phyloP scores from a whole-genome alignment of 2,329 filamentous ascomycete species.

The Apiospora sp. region DNA sequence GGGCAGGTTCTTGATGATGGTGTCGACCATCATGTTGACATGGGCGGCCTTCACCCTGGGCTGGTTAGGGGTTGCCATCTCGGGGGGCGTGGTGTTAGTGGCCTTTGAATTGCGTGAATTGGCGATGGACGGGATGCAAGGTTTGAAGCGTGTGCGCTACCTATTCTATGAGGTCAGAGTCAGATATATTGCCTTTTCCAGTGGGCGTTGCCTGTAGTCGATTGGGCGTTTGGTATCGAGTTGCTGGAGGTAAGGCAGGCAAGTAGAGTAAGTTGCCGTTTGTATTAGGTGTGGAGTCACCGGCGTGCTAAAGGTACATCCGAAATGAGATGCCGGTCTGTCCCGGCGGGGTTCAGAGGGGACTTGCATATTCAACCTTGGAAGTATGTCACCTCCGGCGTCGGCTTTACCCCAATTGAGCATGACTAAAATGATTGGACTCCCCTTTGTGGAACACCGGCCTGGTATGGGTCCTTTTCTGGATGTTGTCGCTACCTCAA shows the following conservation, averaged over 20 bases:
- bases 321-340: neutral
- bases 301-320: neutral
- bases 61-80: conserved; percentile 14
- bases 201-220: neutral
- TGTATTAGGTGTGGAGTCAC: neutral
- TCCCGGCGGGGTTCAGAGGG: neutral
- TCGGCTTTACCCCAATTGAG: neutral
- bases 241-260: neutral
- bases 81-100: neutral
- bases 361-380: neutral
- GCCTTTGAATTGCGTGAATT: neutral
- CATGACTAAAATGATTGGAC: neutral
- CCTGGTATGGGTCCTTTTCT: neutral
- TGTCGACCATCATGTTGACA: conserved; percentile 57
- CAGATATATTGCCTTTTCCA: neutral
- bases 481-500: neutral
- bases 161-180: neutral
- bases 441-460: neutral
- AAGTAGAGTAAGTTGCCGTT: neutral
- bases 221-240: neutral
- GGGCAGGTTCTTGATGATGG: conserved; percentile 52
- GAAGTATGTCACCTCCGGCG: neutral
- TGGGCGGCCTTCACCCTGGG: conserved; percentile 43
- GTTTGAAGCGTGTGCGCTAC: neutral
- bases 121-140: too few species aligned